Percentiles rank a stretch among this genome's conserved stretches.
Conservation (phyloP, 129 eudicot genomes). For the Solidago caesia region DNA sequence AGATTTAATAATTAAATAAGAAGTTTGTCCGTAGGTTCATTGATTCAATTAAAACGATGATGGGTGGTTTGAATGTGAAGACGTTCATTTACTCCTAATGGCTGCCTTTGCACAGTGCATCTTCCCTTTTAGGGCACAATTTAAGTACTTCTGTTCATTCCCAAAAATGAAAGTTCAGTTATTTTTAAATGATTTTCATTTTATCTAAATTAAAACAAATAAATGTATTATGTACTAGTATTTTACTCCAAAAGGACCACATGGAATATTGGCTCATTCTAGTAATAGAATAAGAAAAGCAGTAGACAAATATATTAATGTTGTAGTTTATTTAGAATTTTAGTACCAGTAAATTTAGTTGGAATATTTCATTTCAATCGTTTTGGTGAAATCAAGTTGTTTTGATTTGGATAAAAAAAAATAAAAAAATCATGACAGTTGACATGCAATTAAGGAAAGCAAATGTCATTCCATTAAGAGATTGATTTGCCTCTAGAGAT, state of each 20-base stretch:
- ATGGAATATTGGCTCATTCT: background rate
- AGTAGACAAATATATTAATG: too few relatives aligned
- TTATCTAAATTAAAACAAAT: background rate
- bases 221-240: background rate
- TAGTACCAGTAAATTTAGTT: too few relatives aligned
- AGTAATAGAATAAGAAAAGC: too few relatives aligned
- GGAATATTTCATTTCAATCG: too few relatives aligned
- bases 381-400: too few relatives aligned
- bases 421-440: too few relatives aligned
- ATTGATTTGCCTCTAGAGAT: too few relatives aligned
- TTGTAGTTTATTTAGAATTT: too few relatives aligned
- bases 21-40: background rate
- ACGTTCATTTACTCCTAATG: background rate
- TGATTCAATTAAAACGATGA: constrained; percentile 6
- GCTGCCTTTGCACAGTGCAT: constrained; percentile 22
- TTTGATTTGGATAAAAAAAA: too few relatives aligned
- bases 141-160: background rate
- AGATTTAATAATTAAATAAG: constrained; percentile 2
- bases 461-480: too few relatives aligned
- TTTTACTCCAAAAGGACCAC: background rate
- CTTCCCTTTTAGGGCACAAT: constrained; percentile 31
- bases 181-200: background rate
- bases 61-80: background rate
- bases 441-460: too few relatives aligned
- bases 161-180: background rate